A percentile compares a stretch with the other conserved stretches of the same genome.
Evolutionary conservation across 2,329 filamentous ascomycete genomes (phyloP).

Genomic region (Paraphoma chrysanthemicola): DNA sequence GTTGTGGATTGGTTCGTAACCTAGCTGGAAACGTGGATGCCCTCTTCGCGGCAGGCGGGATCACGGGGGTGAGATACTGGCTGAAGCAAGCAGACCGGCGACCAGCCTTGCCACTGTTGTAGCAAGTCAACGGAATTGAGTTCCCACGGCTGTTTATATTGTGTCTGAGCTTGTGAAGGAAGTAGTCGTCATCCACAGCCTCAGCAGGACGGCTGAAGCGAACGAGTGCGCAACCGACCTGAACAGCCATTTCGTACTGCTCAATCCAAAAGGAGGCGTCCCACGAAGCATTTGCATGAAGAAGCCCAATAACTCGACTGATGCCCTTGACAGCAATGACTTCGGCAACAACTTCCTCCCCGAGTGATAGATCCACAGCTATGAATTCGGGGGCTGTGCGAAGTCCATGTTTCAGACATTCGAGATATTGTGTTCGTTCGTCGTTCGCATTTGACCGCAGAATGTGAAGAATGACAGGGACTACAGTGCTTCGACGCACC

Average conservation of each 20-base stretch:
- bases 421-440: slow-evolving; percentile 56
- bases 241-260: slow-evolving; percentile 65
- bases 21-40: slow-evolving; percentile 46
- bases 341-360: slow-evolving; percentile 58
- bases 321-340: slow-evolving; percentile 61
- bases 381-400: slow-evolving; percentile 67
- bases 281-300: slow-evolving; percentile 62
- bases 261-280: slow-evolving; percentile 61
- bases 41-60: slow-evolving; percentile 55
- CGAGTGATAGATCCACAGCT: slow-evolving; percentile 67
- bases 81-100: slow-evolving; percentile 73
- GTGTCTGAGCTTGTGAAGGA: slow-evolving; percentile 63
- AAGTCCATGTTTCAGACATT: slow-evolving; percentile 66
- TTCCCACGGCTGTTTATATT: slow-evolving; percentile 54
- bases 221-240: slow-evolving; percentile 67
- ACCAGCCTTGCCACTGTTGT: slow-evolving; percentile 69
- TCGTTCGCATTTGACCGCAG: slow-evolving; percentile 32
- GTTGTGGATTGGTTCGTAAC: slow-evolving; percentile 42
- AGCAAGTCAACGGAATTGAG: slow-evolving; percentile 65
- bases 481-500: slow-evolving; percentile 68
- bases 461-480: slow-evolving; percentile 54
- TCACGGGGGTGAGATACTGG: slow-evolving; percentile 67
- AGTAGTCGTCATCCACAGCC: slow-evolving; percentile 68
- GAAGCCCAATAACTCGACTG: slow-evolving; percentile 68
- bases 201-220: slow-evolving; percentile 66